These are phyloP conservation scores for Penicillium sp. DNA, from an alignment of 2,329 filamentous ascomycete species.

Conservation along the genomic window DNA sequence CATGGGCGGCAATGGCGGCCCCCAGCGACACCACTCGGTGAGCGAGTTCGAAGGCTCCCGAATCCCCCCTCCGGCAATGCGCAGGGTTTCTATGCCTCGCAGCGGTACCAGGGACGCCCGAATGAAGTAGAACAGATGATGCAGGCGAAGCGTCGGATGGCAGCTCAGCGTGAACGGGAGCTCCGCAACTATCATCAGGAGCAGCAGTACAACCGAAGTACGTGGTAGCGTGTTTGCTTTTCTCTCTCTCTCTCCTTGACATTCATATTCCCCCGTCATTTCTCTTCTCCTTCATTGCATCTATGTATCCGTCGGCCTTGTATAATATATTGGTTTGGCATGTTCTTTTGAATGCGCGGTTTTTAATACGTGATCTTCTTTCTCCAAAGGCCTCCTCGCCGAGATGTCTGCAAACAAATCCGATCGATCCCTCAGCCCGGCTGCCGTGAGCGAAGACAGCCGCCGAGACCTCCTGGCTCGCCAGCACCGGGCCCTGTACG, in stretches of 20 bases:
- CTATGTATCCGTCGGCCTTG: slow-evolving; percentile 45
- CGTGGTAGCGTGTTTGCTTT: slow-evolving; percentile 44
- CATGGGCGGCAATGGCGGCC: slow-evolving; percentile 53
- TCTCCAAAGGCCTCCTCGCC: slow-evolving; percentile 60
- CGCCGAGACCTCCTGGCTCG: slow-evolving; percentile 93
- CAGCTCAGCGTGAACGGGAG: slow-evolving; percentile 97
- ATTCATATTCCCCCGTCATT: slow-evolving; percentile 35
- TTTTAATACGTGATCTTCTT: slow-evolving; percentile 41
- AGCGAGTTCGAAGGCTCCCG: slow-evolving; percentile 79
- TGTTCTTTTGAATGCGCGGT: slow-evolving; percentile 36
- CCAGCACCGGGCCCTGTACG: slow-evolving; percentile 91
- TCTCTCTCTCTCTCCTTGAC: slow-evolving; percentile 31
- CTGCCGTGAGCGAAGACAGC: slow-evolving; percentile 89
- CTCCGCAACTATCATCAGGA: slow-evolving; percentile 99
- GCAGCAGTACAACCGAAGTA: slow-evolving; percentile 99
- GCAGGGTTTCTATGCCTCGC: slow-evolving; percentile 90
- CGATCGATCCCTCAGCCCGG: slow-evolving; percentile 81
- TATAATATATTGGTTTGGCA: slow-evolving; percentile 43
- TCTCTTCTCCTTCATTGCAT: slow-evolving; percentile 21
- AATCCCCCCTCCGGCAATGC: slow-evolving; percentile 74
- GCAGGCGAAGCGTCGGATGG: slow-evolving; percentile 99
- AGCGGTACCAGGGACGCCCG: slow-evolving; percentile 84
- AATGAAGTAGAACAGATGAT: slow-evolving; percentile 97
- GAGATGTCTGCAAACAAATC: slow-evolving; percentile 74
- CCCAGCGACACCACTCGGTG: slow-evolving; percentile 77